Percentiles rank a stretch among this genome's conserved stretches.
These are phyloP conservation scores for Lepiota subincarnata DNA, from an alignment of 768 basidiomycete genomes.

Conservation along the genomic window DNA sequence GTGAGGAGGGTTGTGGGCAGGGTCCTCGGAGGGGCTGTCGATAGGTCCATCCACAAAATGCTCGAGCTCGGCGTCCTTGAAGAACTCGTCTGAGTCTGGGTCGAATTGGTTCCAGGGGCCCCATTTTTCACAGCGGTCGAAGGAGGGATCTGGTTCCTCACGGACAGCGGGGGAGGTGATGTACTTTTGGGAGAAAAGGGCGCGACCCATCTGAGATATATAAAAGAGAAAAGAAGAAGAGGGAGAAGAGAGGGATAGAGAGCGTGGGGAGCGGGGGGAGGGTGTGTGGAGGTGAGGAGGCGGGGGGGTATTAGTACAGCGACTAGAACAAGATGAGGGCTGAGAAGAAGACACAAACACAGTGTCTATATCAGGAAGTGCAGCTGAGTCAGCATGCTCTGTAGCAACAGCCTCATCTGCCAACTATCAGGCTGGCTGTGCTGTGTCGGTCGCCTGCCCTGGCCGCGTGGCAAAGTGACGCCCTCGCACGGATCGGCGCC, in stretches of 20 bases:
- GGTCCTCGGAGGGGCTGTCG: slow-evolving; percentile 18
- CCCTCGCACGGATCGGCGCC: not conserved
- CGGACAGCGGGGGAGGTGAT: slow-evolving; percentile 35
- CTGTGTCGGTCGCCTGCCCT: too few relatives aligned
- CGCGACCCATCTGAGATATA: slow-evolving; percentile 47
- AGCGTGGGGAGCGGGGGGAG: slow-evolving; percentile 7
- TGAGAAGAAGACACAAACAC: slow-evolving; percentile 21
- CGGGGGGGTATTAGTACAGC: slow-evolving; percentile 22
- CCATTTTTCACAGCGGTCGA: slow-evolving; percentile 52
- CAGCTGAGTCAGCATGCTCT: slow-evolving; percentile 4
- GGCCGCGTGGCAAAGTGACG: too few relatives aligned
- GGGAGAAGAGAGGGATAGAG: not conserved
- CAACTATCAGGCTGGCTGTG: not conserved
- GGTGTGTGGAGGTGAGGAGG: slow-evolving; percentile 19
- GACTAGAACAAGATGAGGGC: slow-evolving; percentile 21
- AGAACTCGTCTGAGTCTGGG: slow-evolving; percentile 79
- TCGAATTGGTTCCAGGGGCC: slow-evolving; percentile 65
- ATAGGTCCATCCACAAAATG: slow-evolving; percentile 51
- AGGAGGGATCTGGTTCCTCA: slow-evolving; percentile 38
- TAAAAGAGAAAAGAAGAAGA: slow-evolving; percentile 12
- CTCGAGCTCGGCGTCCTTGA: slow-evolving; percentile 60
- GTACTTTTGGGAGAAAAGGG: slow-evolving; percentile 50
- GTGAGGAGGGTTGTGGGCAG: slow-evolving; percentile 13
- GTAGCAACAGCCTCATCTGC: slow-evolving; percentile 4
- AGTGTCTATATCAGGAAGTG: slow-evolving; percentile 5